Conservation (phyloP, 2,329 filamentous ascomycete genomes). For the Pseudogymnoascus sp. region DNA sequence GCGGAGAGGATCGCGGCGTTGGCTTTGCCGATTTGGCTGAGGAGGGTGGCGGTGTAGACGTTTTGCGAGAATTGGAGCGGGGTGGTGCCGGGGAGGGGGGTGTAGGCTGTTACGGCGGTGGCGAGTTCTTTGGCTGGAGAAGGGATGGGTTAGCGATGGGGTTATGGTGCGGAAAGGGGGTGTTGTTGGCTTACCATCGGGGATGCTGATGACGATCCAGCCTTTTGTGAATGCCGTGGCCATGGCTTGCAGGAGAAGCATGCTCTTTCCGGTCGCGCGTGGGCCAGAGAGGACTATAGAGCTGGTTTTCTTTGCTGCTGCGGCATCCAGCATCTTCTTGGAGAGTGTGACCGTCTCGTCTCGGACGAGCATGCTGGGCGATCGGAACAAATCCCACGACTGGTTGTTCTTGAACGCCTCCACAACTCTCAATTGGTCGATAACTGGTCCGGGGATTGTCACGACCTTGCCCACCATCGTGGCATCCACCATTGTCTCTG, state of each 20-base stretch:
- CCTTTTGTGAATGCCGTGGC: constrained; percentile 70
- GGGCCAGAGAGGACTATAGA: constrained; percentile 65
- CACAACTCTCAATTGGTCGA: constrained; percentile 73
- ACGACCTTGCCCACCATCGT: constrained; percentile 58
- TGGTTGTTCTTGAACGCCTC: constrained; percentile 90
- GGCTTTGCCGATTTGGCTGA: constrained; percentile 63
- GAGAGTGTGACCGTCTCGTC: constrained; percentile 68
- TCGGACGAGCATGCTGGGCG: constrained; percentile 70
- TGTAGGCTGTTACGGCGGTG: constrained; percentile 73
- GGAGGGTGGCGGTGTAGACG: constrained; percentile 64
- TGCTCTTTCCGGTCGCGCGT: constrained; percentile 75
- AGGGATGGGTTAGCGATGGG: constrained; percentile 4
- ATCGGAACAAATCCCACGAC: constrained; percentile 77
- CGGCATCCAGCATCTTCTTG: constrained; percentile 51
- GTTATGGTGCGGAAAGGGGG: neutral
- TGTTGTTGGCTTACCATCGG: constrained; percentile 59
- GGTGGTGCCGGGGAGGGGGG: constrained; percentile 52
- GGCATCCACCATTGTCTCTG: constrained; percentile 44
- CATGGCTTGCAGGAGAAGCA: constrained; percentile 76
- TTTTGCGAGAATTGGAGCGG: constrained; percentile 67
- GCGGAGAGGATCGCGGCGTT: constrained; percentile 58
- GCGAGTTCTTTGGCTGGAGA: constrained; percentile 67
- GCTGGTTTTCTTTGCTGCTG: constrained; percentile 45
- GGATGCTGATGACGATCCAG: constrained; percentile 84
- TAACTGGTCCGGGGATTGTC: constrained; percentile 56